phyloP scores from a whole-genome alignment of 768 basidiomycete species.

The Chalciporus sphaerocephalus region DNA sequence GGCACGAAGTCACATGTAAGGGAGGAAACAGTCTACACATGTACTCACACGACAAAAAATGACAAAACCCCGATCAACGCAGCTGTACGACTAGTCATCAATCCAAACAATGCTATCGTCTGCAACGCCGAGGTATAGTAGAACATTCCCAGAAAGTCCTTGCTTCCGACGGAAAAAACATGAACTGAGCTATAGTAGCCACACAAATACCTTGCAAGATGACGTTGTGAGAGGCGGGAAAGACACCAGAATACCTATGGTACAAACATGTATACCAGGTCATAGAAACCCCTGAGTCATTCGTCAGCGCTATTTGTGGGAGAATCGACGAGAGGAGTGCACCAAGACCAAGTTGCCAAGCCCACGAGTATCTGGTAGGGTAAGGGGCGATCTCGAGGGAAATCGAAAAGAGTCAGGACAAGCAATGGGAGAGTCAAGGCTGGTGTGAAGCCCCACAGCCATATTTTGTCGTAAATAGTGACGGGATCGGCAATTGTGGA shows the following conservation, averaged over 20 bases:
- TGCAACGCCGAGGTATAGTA: constrained; percentile 37
- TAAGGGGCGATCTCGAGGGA: constrained; percentile 55
- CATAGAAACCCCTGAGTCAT: constrained; percentile 50
- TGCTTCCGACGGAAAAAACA: constrained; percentile 39
- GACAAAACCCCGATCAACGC: constrained; percentile 53
- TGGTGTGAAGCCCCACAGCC: constrained; percentile 59
- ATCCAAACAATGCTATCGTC: constrained; percentile 68
- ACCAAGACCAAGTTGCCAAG: constrained; percentile 64
- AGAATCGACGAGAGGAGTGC: constrained; percentile 14
- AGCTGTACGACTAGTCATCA: constrained; percentile 63
- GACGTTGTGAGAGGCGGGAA: constrained; percentile 8
- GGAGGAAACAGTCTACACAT: constrained; percentile 5
- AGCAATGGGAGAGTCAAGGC: constrained; percentile 57
- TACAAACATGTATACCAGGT: constrained; percentile 46
- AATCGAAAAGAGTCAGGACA: constrained; percentile 66
- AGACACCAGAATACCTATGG: background rate
- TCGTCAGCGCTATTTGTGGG: constrained; percentile 10
- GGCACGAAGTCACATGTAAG: constrained; percentile 9
- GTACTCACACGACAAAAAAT: constrained; percentile 52
- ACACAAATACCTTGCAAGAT: constrained; percentile 38
- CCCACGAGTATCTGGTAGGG: constrained; percentile 61
- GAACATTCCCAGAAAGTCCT: constrained; percentile 39
- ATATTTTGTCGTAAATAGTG: constrained; percentile 52
- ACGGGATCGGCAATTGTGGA: constrained; percentile 45
- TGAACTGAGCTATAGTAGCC: constrained; percentile 36